Conservation (phyloP, 148 eudicot genomes). For the Dianthus caryophyllus region DNA sequence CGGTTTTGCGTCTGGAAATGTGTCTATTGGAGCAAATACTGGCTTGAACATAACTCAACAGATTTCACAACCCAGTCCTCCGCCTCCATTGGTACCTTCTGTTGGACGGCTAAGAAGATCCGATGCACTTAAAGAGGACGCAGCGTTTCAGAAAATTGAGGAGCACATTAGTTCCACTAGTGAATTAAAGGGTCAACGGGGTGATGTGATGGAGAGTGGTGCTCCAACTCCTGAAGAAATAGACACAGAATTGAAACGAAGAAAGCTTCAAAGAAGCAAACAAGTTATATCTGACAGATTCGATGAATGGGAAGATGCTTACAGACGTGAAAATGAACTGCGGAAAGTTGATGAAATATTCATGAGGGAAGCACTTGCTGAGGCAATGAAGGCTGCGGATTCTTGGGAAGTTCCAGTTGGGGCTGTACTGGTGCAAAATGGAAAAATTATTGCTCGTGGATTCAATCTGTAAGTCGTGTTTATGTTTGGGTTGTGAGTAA, state of each 20-base stretch:
- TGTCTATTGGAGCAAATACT: constrained; percentile 27
- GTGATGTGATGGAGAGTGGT: constrained; percentile 26
- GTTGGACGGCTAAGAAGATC: constrained; percentile 36
- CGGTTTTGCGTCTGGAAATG: constrained; percentile 26
- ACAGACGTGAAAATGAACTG: constrained; percentile 62
- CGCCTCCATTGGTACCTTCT: constrained; percentile 26
- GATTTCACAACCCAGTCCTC: constrained; percentile 22
- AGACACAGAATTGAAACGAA: constrained; percentile 36
- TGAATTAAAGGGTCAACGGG: constrained; percentile 24
- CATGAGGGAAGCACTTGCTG: constrained; percentile 88
- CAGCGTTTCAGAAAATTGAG: constrained; percentile 33
- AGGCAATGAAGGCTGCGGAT: constrained; percentile 90
- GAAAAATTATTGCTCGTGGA: constrained; percentile 88
- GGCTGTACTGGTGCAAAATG: constrained; percentile 81
- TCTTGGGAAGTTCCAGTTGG: constrained; percentile 98
- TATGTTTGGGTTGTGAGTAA: background rate
- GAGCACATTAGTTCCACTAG: constrained; percentile 35
- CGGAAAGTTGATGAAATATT: constrained; percentile 70
- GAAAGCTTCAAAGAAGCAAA: constrained; percentile 53
- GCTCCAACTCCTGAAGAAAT: constrained; percentile 25
- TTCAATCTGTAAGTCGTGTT: constrained; percentile 67
- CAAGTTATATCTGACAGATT: constrained; percentile 58
- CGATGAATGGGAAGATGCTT: constrained; percentile 85
- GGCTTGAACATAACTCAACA: constrained; percentile 22
- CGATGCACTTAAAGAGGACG: constrained; percentile 29